Evolutionary conservation across 805 yeast species (phyloP).

Genomic region (Wickerhamomyces pijperi): DNA sequence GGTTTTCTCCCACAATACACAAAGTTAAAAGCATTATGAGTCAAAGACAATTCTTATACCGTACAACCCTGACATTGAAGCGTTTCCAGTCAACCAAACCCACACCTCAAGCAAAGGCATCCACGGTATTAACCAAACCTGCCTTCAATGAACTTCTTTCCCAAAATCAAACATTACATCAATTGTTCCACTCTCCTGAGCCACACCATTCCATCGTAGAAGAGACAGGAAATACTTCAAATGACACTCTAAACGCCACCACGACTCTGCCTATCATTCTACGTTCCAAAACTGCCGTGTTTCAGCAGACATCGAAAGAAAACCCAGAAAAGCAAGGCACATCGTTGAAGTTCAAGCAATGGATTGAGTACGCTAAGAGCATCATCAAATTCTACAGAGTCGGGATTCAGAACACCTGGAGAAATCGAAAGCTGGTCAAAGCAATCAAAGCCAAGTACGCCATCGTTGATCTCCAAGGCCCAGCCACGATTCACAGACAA

Average conservation of each 20-base stretch:
- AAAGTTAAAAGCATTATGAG: too few relatives aligned
- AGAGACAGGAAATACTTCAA: neutral
- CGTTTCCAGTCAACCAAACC: neutral
- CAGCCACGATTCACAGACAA: slow-evolving; percentile 12
- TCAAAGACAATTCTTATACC: too few relatives aligned
- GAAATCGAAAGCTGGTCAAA: slow-evolving; percentile 24
- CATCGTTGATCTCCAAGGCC: slow-evolving; percentile 14
- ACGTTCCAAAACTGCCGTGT: slow-evolving; percentile 19
- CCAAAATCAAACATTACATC: neutral
- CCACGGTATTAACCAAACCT: neutral
- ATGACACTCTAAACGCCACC: slow-evolving; percentile 18
- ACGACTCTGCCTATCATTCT: slow-evolving; percentile 21
- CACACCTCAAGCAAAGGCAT: neutral
- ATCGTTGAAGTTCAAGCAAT: slow-evolving; percentile 24
- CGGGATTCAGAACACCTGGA: slow-evolving; percentile 49
- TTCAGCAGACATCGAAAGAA: slow-evolving; percentile 16
- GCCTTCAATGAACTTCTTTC: neutral
- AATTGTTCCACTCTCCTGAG: neutral
- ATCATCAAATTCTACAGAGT: slow-evolving; percentile 41
- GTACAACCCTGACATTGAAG: neutral
- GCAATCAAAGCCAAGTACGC: slow-evolving; percentile 18
- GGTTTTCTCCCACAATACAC: too few relatives aligned
- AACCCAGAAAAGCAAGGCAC: slow-evolving; percentile 17
- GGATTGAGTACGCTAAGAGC: slow-evolving; percentile 31
- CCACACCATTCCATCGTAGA: neutral